Base-by-base conservation (phyloP, 2,329 filamentous ascomycete species). In the Coniochaeta sp. region DNA sequence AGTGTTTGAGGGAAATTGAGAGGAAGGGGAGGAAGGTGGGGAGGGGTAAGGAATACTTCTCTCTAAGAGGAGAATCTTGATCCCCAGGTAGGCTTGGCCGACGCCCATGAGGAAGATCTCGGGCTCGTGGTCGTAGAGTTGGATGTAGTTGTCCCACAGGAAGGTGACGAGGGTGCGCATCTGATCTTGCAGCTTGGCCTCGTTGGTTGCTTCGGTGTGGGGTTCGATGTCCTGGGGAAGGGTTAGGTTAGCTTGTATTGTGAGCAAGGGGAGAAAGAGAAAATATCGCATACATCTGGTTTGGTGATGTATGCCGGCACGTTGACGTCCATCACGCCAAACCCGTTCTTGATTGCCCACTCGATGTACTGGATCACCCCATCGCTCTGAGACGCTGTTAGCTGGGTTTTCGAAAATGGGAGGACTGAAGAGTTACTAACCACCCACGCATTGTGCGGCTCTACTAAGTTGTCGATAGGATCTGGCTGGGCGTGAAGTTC, bases 131-230 rank as follows among this genome's bases (percentile, higher is more conserved):
- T 88, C 79, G 49, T 85, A 84, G 28, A 88, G 76, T 73, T 96
- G 89, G 18, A 99, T 83, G 63, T 96, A 96, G 64, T 99, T 99
- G 60, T 96, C 91, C 94, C 94, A 99, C 13, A 99, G 74, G 63
- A 96, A 97, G 54, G 80, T 83, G 4, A 92, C 82, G 10, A 96
- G 73, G 55, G 92, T 85, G 55, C 87, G 83, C 0, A 81, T 84
- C 66, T 81, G 80, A 51, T 75, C 73, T 55, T 86, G 77, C 7
- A 82, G 63, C 1, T 67, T 68, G 49, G 66, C 69, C 57, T 79
- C 79, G 27, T 69, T 69, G 26, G 70, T 65, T 2, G 67, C 62
- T 0, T 74, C 71, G 2, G 70, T 75, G 54, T 70, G 76, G 1
- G 75, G 62, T 31, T 81, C 76, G 12, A 67, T 67, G 53, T 81